These are phyloP conservation scores for Tolypocladium guangdongense DNA, from an alignment of 2,329 filamentous ascomycete genomes.

Conservation along the genomic window DNA sequence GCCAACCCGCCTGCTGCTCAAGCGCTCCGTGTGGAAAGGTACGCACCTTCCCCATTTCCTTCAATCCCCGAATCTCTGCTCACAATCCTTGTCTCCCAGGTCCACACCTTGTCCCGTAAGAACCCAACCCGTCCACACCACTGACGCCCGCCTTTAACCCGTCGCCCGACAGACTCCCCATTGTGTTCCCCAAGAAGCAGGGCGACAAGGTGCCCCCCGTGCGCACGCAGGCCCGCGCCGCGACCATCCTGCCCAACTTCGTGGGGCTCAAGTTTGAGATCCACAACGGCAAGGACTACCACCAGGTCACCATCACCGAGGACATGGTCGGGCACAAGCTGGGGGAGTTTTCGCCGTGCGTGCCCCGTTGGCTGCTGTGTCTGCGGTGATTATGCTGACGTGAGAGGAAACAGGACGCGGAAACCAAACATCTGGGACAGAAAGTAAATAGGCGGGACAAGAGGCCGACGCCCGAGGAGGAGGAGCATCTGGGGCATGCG, in stretches of 20 bases:
- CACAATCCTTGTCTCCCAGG: slow-evolving; percentile 20
- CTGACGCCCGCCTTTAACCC: neutral
- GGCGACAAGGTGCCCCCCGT: slow-evolving; percentile 62
- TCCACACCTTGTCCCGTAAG: slow-evolving; percentile 44
- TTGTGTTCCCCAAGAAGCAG: slow-evolving; percentile 44
- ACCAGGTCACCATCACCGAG: slow-evolving; percentile 75
- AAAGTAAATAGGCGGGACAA: slow-evolving; percentile 14
- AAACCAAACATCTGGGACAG: slow-evolving; percentile 46
- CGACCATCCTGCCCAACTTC: slow-evolving; percentile 86
- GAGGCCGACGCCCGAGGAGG: slow-evolving; percentile 6
- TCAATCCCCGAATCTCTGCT: neutral
- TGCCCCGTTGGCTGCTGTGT: slow-evolving; percentile 11
- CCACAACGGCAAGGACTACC: slow-evolving; percentile 82
- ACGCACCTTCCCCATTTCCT: slow-evolving; percentile 10
- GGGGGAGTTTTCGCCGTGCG: slow-evolving; percentile 83
- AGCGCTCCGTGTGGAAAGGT: slow-evolving; percentile 88
- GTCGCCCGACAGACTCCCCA: slow-evolving; percentile 41
- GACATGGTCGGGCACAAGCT: slow-evolving; percentile 96
- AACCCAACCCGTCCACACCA: neutral
- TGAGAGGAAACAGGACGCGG: slow-evolving; percentile 33
- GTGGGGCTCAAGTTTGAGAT: slow-evolving; percentile 83
- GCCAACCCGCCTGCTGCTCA: slow-evolving; percentile 54
- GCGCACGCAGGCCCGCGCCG: slow-evolving; percentile 74
- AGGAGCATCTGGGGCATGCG: slow-evolving; percentile 5
- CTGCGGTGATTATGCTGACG: neutral